A percentile compares a stretch with the other conserved stretches of the same genome.
Evolutionary conservation across 345 rosid species (phyloP).

Genomic region (Orychophragmus violaceus): DNA sequence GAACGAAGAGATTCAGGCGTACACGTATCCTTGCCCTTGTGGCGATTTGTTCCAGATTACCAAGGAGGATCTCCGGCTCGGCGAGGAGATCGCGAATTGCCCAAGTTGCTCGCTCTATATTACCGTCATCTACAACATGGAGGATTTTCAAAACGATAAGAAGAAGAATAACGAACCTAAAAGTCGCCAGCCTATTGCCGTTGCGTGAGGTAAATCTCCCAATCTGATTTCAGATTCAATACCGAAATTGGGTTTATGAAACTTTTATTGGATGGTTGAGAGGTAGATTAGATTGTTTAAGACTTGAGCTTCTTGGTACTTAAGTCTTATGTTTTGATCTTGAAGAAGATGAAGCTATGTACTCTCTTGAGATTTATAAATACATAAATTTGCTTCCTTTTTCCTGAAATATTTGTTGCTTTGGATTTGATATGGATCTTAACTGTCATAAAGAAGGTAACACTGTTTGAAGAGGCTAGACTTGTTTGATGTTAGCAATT

Average conservation of each 20-base stretch:
- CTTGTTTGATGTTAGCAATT: neutral
- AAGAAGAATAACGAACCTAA: constrained; percentile 39
- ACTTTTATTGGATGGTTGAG: neutral
- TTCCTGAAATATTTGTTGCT: neutral
- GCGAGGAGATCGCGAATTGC: constrained; percentile 84
- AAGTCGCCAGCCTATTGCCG: constrained; percentile 46
- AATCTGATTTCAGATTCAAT: neutral
- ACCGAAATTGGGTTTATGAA: neutral
- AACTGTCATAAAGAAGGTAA: neutral
- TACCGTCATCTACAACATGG: constrained; percentile 76
- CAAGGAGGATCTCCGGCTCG: constrained; percentile 70
- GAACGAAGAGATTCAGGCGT: constrained; percentile 71
- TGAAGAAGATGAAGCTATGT: neutral
- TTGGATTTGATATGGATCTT: neutral
- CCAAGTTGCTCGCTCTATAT: constrained; percentile 94
- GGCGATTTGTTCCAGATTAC: constrained; percentile 92
- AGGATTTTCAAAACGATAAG: constrained; percentile 54
- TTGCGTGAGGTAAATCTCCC: constrained; percentile 39
- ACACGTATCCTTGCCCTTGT: constrained; percentile 91
- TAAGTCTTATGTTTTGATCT: no score
- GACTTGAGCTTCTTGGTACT: no score
- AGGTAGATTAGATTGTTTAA: neutral
- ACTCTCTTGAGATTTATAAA: neutral
- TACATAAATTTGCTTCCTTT: neutral
- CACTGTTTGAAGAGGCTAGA: neutral